Conservation (phyloP, 805 yeast species). For the Dipodascus albidus region DNA sequence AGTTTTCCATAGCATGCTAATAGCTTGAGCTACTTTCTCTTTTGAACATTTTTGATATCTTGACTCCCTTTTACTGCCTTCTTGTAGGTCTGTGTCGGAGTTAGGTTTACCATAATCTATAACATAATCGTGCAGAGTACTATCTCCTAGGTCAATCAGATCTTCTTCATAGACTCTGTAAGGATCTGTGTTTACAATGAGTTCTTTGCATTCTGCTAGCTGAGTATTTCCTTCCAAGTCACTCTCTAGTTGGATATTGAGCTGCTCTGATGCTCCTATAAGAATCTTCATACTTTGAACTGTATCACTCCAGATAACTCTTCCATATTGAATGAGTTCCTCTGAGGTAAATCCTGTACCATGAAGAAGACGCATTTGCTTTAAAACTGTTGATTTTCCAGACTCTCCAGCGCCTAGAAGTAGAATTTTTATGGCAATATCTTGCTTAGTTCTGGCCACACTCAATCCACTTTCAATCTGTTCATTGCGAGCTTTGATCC, state of each 20-base stretch:
- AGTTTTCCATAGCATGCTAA: slow-evolving; percentile 52
- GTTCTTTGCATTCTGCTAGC: background rate
- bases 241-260: slow-evolving; percentile 54
- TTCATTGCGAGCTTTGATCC: slow-evolving; percentile 5
- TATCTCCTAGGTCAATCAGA: background rate
- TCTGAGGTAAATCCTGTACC: slow-evolving; percentile 72
- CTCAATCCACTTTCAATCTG: background rate
- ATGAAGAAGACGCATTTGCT: slow-evolving; percentile 78
- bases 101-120: background rate
- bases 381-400: slow-evolving; percentile 86
- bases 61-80: background rate
- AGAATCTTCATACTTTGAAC: slow-evolving; percentile 72
- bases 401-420: slow-evolving; percentile 92
- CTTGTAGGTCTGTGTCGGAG: background rate
- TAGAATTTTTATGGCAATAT: slow-evolving; percentile 52
- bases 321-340: slow-evolving; percentile 70
- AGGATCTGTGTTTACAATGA: background rate
- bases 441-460: slow-evolving; percentile 33
- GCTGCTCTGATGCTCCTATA: slow-evolving; percentile 60
- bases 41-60: background rate
- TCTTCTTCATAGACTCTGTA: background rate
- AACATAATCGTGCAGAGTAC: slow-evolving; percentile 1
- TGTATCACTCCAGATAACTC: slow-evolving; percentile 88
- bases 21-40: slow-evolving; percentile 55
- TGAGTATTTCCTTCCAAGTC: slow-evolving; percentile 34